Conservation (phyloP, 495 filamentous ascomycete species). For the Penicillium paxilli region DNA sequence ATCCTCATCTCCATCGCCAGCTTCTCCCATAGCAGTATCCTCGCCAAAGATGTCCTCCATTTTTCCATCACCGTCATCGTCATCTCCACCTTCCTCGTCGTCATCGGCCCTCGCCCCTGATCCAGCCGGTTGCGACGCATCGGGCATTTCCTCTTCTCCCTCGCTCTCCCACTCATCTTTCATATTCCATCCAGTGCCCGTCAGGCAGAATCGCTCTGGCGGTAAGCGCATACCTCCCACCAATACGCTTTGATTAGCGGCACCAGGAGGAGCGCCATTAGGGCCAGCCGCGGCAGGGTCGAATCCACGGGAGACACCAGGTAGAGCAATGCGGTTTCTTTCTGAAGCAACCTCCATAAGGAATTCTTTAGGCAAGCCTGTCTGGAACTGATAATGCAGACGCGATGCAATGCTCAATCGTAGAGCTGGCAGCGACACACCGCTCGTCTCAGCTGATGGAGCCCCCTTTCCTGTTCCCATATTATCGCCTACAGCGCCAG, state of each 20-base stretch:
- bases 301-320: conserved; percentile 70
- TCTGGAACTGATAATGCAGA: conserved; percentile 64
- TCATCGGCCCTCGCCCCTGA: conserved; percentile 34
- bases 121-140: conserved; percentile 22
- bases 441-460: conserved; percentile 35
- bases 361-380: conserved; percentile 78
- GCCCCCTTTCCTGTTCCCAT: conserved; percentile 22
- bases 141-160: conserved; percentile 49
- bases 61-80: conserved; percentile 57
- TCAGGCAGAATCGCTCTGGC: conserved; percentile 88
- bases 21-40: conserved; percentile 48
- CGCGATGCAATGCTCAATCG: conserved; percentile 65
- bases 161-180: conserved; percentile 74
- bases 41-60: conserved; percentile 63
- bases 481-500: conserved; percentile 31
- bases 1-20: conserved; percentile 40
- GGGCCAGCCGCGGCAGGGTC: conserved; percentile 26
- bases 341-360: conserved; percentile 79
- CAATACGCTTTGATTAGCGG: conserved; percentile 34
- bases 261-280: conserved; percentile 11
- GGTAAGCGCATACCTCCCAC: conserved; percentile 78
- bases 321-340: conserved; percentile 78
- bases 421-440: conserved; percentile 56
- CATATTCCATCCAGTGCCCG: conserved; percentile 79
- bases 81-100: conserved; percentile 30